Conservation (phyloP, 805 yeast species). For the Sugiyamaella floridensis region DNA sequence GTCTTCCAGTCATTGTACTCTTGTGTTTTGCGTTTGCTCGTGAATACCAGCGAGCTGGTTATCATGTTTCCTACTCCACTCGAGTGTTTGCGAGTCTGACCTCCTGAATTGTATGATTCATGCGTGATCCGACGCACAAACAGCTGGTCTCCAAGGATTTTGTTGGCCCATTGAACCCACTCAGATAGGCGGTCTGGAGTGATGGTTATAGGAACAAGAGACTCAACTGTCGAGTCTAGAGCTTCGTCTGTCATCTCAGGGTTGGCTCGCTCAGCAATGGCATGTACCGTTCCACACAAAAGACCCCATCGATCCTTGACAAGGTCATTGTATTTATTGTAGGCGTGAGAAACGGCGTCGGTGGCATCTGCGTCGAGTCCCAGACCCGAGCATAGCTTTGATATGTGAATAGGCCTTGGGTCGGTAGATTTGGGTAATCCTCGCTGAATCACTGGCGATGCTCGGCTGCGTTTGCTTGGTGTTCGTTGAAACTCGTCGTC, state of each 20-base stretch:
- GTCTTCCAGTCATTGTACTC: constrained; percentile 17
- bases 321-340: constrained; percentile 23
- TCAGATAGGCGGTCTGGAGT: constrained; percentile 22
- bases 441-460: constrained; percentile 14
- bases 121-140: constrained; percentile 26
- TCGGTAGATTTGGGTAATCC: constrained; percentile 19
- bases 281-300: constrained; percentile 27
- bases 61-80: constrained; percentile 25
- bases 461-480: constrained; percentile 4
- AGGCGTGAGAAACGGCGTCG: constrained; percentile 25
- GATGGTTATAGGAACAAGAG: background rate
- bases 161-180: constrained; percentile 30
- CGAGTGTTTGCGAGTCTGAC: constrained; percentile 11
- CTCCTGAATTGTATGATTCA: constrained; percentile 9
- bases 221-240: background rate
- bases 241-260: constrained; percentile 17
- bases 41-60: constrained; percentile 15
- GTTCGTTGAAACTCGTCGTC: background rate
- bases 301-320: constrained; percentile 33
- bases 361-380: constrained; percentile 14
- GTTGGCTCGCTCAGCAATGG: constrained; percentile 25
- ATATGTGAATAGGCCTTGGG: constrained; percentile 17
- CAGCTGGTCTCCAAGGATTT: constrained; percentile 30
- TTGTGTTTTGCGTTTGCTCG: constrained; percentile 8
- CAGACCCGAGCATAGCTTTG: constrained; percentile 13